Evolutionary conservation across 2,329 filamentous ascomycete genomes (phyloP), one percentile per base, ranked within the genome.

Genomic region (Epichloe baconii): DNA sequence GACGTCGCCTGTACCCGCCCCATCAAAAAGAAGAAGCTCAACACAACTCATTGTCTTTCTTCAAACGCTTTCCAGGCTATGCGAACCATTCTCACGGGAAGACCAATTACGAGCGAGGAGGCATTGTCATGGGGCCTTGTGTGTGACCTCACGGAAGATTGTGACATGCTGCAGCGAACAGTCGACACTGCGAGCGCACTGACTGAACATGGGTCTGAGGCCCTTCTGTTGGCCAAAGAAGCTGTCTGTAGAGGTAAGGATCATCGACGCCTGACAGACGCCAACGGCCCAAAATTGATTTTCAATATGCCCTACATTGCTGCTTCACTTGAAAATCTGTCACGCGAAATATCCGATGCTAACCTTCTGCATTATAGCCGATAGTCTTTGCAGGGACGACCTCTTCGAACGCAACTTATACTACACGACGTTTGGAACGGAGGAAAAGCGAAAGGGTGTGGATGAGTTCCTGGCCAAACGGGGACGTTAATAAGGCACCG

Each of bases 381-480:
- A 64, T 51, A 56, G 55, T 42, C 49, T 59, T 35, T 58, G 58
- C 36, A 55, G 59, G 23, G 61, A 65, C 49, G 63, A 67, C 50
- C 57, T 62, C 37, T 61, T 66, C 42, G 65, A 68, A 55, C 58
- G 65, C 47, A 58, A 59, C 48, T 54, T 68, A 34, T 68, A 69
- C 53, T 66, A 66, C 50, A 59, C 61, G 47, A 64, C 66, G 36
- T 67, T 69, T 57, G 61, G 61, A 3, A 64, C 58, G n/a, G 50
- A 55, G 26, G 60, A 64, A 46, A 65, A 64, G 54, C 54, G 55
- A 23, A 57, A 57, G 47, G 62, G 62, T 26, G 59, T 64, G 38
- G 55, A 56, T 35, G 59, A 59, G 21, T 64, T 65, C 48, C 58
- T 65, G 31, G 57, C 61, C 38, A 62, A 62, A 52, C 49, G 49